Evolutionary conservation across 495 filamentous ascomycete genomes (phyloP).

Genomic region (Neurospora sp.): DNA sequence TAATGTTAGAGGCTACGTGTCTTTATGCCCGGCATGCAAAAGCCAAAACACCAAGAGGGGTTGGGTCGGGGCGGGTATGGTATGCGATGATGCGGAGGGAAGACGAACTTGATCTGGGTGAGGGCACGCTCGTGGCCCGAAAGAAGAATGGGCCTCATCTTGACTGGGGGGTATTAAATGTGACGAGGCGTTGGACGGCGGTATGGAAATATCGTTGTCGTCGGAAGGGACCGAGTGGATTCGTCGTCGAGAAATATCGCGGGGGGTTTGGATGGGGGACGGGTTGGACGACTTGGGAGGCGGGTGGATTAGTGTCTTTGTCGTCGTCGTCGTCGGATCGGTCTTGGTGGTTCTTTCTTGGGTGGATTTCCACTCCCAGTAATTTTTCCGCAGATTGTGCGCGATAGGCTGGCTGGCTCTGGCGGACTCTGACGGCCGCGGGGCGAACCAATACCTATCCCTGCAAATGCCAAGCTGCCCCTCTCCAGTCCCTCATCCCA

Average conservation of each 20-base stretch:
- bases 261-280: neutral
- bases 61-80: neutral
- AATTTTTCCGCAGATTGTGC: constrained; percentile 30
- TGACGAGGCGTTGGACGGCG: neutral
- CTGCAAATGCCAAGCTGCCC: neutral
- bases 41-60: neutral
- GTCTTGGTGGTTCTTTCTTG: constrained; percentile 8
- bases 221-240: constrained; percentile 1
- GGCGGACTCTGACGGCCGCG: neutral
- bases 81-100: neutral
- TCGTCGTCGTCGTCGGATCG: neutral
- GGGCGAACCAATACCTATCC: neutral
- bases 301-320: neutral
- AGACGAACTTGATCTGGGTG: constrained; percentile 85
- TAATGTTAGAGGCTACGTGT: constrained; percentile 6
- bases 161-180: constrained; percentile 12
- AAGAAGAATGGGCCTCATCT: constrained; percentile 91
- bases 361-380: constrained; percentile 14
- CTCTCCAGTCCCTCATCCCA: neutral
- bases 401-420: constrained; percentile 13
- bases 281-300: neutral
- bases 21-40: neutral
- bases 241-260: constrained; percentile 1
- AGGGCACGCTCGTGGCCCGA: constrained; percentile 97
- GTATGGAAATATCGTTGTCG: neutral